A percentile compares a stretch with the other conserved stretches of the same genome.
Evolutionary conservation across 768 basidiomycete species (phyloP).

Genomic region (Glaciozyma martinii): DNA sequence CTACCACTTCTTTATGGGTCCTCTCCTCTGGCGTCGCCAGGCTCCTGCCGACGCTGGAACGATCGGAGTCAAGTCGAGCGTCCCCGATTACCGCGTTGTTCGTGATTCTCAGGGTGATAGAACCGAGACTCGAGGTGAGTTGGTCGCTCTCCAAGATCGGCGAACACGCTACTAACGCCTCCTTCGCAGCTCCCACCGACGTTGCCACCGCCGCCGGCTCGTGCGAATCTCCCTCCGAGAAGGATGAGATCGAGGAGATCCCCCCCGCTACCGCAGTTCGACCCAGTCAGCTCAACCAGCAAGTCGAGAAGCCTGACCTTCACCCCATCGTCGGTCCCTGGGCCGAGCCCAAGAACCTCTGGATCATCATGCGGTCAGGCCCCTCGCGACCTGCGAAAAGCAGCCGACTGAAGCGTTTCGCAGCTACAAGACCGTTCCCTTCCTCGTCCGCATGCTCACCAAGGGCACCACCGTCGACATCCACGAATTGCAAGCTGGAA

Average conservation of each 20-base stretch:
- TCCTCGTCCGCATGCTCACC: conserved; percentile 12
- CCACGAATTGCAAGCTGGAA: conserved; percentile 28
- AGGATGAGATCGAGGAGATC: conserved; percentile 8
- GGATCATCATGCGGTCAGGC: conserved; percentile 37
- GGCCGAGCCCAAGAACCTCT: conserved; percentile 40
- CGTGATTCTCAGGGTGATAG: conserved; percentile 12
- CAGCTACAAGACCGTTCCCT: conserved; percentile 35
- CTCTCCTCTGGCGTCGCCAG: conserved; percentile 40
- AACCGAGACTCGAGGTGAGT: not conserved
- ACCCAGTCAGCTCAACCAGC: conserved; percentile 6
- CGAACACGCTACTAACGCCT: too few species aligned
- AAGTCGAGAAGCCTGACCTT: conserved; percentile 35
- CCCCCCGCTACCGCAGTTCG: not conserved
- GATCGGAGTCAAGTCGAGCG: conserved; percentile 24
- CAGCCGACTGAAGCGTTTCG: too few species aligned
- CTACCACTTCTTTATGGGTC: conserved; percentile 42
- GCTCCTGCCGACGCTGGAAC: conserved; percentile 39
- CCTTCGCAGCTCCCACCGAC: not conserved
- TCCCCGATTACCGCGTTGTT: conserved; percentile 40
- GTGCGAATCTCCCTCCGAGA: not conserved
- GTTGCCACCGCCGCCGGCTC: too few species aligned
- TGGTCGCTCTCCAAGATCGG: too few species aligned
- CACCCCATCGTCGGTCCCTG: conserved; percentile 38
- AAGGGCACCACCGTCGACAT: conserved; percentile 31
- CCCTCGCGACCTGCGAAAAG: too few species aligned